Evolutionary conservation across 2,329 filamentous ascomycete species (phyloP), one percentile per base, ranked within the genome.

Genomic region (Trichophyton verrucosum): DNA sequence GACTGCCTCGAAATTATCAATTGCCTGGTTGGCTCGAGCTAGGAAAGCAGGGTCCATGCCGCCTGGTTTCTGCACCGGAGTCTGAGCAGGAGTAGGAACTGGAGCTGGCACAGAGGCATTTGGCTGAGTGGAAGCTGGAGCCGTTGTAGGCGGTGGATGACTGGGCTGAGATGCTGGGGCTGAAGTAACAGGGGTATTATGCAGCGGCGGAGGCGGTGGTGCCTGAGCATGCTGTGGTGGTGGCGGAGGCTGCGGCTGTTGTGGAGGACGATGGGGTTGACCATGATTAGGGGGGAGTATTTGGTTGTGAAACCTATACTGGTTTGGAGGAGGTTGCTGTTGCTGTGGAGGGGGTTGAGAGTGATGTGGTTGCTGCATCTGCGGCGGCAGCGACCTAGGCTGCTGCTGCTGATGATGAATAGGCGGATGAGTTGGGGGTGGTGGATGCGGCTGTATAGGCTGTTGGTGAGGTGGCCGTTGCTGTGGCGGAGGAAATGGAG

Each of bases 1-100:
- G 11, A 76, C 74, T 17, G 73, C 71, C 62, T 76, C 74, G 58
- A 76, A 76, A 63, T 76, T 73, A 61, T 76, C 74, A 60, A 76
- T 76, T 22, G 74, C 74, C 65, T 76, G 75, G 65, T 72, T 74
- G 9, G 74, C 74, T 30, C 73, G 70, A 13, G 74, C 71, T 59
- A 69, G 69, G 68, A 76, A 76, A 13, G 71, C 72, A 2, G 70
- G 68, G 30, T 70, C 67, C 30, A 69, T 65, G n/a, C 62, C 63
- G 8, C 36, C 65, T 62, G 62, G 65, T 36, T 36, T 22, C 22
- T 22, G 60, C 51, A 47, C 24, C 8, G 61, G 20, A 3, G 59
- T 15, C 1, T 61, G 49, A 13, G 47, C 20, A 8, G 55, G 65
- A 22, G 61, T 62, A n/a, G 65, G 17, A 40, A 47, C 49, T 61